phyloP scores from a whole-genome alignment of 345 rosid genomes.

The Euphorbia peplus region DNA sequence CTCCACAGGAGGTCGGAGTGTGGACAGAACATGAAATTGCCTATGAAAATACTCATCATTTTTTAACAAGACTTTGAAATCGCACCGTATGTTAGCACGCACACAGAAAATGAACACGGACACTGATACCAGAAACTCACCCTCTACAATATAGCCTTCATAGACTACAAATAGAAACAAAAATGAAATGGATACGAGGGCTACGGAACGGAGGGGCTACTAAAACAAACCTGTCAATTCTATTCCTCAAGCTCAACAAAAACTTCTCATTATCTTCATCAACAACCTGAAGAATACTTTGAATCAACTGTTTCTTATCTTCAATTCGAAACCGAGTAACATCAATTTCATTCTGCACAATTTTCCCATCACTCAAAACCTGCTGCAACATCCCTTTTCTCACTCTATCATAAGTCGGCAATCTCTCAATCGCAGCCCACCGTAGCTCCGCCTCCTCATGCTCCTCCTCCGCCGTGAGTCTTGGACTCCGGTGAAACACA shows the following conservation, averaged over 20 bases:
- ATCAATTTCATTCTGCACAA: constrained; percentile 55
- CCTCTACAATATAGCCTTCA: too few relatives aligned
- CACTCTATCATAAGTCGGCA: neutral
- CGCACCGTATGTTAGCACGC: too few relatives aligned
- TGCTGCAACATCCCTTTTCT: neutral
- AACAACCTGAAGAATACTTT: constrained; percentile 38
- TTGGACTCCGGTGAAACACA: constrained; percentile 38
- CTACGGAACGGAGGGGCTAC: too few relatives aligned
- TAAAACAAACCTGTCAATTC: neutral
- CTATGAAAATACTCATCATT: too few relatives aligned
- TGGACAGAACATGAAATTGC: too few relatives aligned
- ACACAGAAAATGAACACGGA: too few relatives aligned
- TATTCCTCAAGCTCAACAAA: neutral
- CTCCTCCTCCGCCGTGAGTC: constrained; percentile 35
- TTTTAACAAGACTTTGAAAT: too few relatives aligned
- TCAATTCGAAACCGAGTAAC: constrained; percentile 46
- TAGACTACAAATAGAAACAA: too few relatives aligned
- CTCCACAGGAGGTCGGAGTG: too few relatives aligned
- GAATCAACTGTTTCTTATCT: constrained; percentile 66
- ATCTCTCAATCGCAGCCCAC: constrained; percentile 91
- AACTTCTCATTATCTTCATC: neutral
- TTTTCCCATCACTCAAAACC: neutral
- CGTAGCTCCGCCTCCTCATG: constrained; percentile 78
- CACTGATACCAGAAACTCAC: too few relatives aligned
- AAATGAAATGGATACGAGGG: too few relatives aligned